Base-by-base conservation (phyloP, 805 yeast species). In the Cyberlindnera samutprakarnensis region DNA sequence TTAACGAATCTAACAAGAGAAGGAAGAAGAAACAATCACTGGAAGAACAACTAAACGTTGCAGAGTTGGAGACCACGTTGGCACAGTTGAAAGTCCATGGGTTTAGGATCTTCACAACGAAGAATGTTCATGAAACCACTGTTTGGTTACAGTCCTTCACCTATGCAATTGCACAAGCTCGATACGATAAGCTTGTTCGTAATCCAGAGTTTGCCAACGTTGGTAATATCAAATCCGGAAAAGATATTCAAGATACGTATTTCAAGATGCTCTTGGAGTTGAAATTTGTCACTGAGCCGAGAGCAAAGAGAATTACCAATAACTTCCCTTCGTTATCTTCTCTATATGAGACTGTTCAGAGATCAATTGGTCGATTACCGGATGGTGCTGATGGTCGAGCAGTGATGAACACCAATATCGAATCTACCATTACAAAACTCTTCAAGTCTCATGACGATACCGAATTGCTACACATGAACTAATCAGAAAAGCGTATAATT, bases 111-210 rank as follows among this genome's bases (percentile, higher is more conserved):
- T 74, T 75, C 42, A 69, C 66, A 12, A 62, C 70, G 2, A 64
- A 61, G 54, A 70, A 61, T 28, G 46, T 48, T 6, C 62, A 52
- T 28, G 83, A 76, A 30, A 54, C 70, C 1, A 34, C 62, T 1
- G 62, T 56, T 4, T 75, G 84, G 75, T 46, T 78, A 12, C 67
- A 62, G 28, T 68, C 78, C 12, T 65, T 78, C 39, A 59, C 82
- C 0, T 70, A 75, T 42, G 64, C 85, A 0, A 62, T 79, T 6
- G 64, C 75, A 0, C 49, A 57, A 12, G 59, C 72, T 10, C 46
- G 74, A 19, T 72, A 72, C 51, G 86, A 78, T 46, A 71, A 71
- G 15, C 54, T 56, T 23, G 68, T 73, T 38, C 54, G 85, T 39
- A 70, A 74, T 47, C 61, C 64, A 36, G 69, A 68, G 23, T 62